Conservation (phyloP, 805 yeast genomes). For the Torulaspora quercuum region DNA sequence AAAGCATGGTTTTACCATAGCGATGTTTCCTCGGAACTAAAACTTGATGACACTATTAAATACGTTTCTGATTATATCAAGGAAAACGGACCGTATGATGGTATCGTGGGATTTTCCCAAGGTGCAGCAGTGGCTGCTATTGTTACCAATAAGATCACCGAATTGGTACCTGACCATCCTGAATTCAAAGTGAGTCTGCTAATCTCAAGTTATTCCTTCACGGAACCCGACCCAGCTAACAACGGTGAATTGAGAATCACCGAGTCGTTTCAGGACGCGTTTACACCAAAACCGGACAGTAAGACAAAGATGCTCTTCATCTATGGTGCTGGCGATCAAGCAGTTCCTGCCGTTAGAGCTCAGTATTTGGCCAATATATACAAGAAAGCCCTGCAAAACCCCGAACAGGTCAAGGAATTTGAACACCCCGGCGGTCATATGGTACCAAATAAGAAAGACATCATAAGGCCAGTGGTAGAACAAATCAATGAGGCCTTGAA, state of each 20-base stretch:
- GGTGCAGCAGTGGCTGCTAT: conserved; percentile 88
- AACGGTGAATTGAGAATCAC: conserved; percentile 38
- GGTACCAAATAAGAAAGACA: conserved; percentile 81
- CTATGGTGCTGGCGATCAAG: conserved; percentile 81
- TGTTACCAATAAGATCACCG: conserved; percentile 55
- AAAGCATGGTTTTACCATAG: conserved; percentile 76
- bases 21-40: conserved; percentile 45
- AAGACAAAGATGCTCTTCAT: conserved; percentile 61
- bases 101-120: conserved; percentile 87
- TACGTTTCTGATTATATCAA: conserved; percentile 49
- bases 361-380: conserved; percentile 55
- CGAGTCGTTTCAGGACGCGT: conserved; percentile 34
- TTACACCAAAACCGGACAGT: conserved; percentile 34
- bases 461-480: conserved; percentile 43
- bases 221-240: conserved; percentile 40
- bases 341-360: conserved; percentile 73
- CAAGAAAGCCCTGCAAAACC: conserved; percentile 37
- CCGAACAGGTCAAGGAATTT: conserved; percentile 43
- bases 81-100: conserved; percentile 78
- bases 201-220: conserved; percentile 63
- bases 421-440: conserved; percentile 97
- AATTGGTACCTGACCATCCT: conserved; percentile 46
- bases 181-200: conserved; percentile 68
- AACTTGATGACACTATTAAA: conserved; percentile 50
- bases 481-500: conserved; percentile 30